Evolutionary conservation across 1,139 yeast species (phyloP), one percentile per base, ranked within the genome.

Genomic region (Taphrina deformans): DNA sequence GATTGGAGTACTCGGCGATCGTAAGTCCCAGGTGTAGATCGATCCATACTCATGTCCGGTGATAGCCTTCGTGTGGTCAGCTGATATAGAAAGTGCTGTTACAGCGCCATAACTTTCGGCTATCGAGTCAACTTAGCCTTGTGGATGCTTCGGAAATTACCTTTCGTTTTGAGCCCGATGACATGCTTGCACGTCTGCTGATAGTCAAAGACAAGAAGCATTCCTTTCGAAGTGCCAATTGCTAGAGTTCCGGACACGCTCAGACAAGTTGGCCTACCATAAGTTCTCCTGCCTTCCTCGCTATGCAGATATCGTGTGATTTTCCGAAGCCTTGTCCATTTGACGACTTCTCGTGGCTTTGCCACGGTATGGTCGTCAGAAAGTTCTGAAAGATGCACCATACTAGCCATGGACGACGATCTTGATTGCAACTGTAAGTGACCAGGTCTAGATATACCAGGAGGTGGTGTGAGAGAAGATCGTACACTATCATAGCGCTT

Each of bases 201-300:
- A 70, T 85, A 87, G 71, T 85, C 87, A 73, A 87, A 89, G 1
- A 86, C 78, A 18, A 87, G 73, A 0, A 88, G 78, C 55, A 74
- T 76, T 0, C 92, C 92, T 58, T 79, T 79, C 0, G 80, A 71
- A 0, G 95, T 88, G 1, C 90, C 95, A 12, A 89, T 72, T 0
- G 83, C 83, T 1, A 89, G 78, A 63, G 78, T 78, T 2, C 84
- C 78, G 1, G 85, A 80, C 0, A 85, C 79, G 2, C 79, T 76
- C 7, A 87, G 71, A 26, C 77, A 75, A 0, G 80, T 76, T 0
- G 86, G 82, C 1, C 74, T 72, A 0, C 96, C 96, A 69, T 81
- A 80, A 7, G 73, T 71, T 2, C 76, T 64, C 23, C 72, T 68
- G 5, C 80, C 76, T 1, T 76, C 73, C 9, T 78, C 76, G 0